Conservation (phyloP, 257 asterid genomes). For the Forsythia suspensa region DNA sequence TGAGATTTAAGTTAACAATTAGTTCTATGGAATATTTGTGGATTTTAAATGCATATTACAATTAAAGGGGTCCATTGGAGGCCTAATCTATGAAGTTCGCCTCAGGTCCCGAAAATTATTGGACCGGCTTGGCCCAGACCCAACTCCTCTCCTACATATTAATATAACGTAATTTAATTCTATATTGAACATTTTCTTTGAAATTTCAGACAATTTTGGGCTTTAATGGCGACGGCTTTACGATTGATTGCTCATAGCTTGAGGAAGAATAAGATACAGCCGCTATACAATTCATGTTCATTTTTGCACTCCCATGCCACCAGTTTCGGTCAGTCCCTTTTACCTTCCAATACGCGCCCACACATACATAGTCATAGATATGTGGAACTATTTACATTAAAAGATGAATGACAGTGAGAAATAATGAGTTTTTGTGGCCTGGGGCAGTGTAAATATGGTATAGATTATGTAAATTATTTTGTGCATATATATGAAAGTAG, state of each 20-base stretch:
- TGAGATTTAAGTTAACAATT: no score
- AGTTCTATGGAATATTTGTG: no score
- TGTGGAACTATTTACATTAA: neutral
- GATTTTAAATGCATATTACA: no score
- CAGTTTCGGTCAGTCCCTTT: slow-evolving; percentile 65
- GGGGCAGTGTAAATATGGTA: neutral
- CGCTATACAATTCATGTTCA: slow-evolving; percentile 36
- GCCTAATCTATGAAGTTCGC: no score
- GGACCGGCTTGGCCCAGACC: neutral
- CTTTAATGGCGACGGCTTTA: slow-evolving; percentile 53
- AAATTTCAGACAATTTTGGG: neutral
- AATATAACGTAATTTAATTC: neutral
- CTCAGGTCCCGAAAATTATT: no score
- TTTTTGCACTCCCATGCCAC: slow-evolving; percentile 81
- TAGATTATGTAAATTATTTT: neutral
- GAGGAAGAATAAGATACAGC: slow-evolving; percentile 39
- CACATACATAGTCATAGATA: neutral
- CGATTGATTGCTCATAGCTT: slow-evolving; percentile 53
- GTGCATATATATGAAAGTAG: neutral
- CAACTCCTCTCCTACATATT: neutral
- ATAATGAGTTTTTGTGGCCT: neutral
- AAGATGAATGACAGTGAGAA: neutral
- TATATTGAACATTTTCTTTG: neutral
- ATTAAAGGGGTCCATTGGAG: no score
- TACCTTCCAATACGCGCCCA: neutral